Conservation (phyloP, 371 early-diverging fungal species). For the Rhizopus sp. region DNA sequence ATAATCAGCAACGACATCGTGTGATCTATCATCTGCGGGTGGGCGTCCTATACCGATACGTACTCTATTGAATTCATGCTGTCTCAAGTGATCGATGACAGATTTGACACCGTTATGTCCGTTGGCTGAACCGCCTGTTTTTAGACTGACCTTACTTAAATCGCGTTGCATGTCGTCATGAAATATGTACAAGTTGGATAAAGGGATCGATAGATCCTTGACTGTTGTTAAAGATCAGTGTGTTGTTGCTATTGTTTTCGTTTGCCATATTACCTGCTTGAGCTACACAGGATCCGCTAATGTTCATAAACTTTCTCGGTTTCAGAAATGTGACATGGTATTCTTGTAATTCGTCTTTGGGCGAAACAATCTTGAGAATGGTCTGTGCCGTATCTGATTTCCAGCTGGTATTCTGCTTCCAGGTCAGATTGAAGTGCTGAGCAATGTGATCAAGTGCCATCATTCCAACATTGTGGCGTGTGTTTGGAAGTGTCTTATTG, state of each 20-base stretch:
- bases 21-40: conserved; percentile 34
- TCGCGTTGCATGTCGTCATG: conserved; percentile 81
- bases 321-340: conserved; percentile 62
- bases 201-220: conserved; percentile 38
- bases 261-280: conserved; percentile 57
- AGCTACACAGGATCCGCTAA: conserved; percentile 68
- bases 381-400: conserved; percentile 48
- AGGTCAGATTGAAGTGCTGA: conserved; percentile 41
- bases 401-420: conserved; percentile 48
- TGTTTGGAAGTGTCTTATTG: conserved; percentile 64
- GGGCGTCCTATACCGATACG: conserved; percentile 76
- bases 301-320: conserved; percentile 70
- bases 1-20: conserved; percentile 54
- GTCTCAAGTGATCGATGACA: conserved; percentile 52
- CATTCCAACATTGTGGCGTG: conserved; percentile 79
- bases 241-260: background rate
- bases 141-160: conserved; percentile 64
- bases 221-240: conserved; percentile 20
- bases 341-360: conserved; percentile 18
- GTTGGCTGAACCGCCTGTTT: conserved; percentile 59
- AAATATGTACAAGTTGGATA: conserved; percentile 57
- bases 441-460: conserved; percentile 68
- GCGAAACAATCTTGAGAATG: conserved; percentile 19
- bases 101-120: conserved; percentile 85
- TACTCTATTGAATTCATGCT: conserved; percentile 58